These are phyloP conservation scores for Aureobasidium sp. DNA, from an alignment of 2,329 filamentous ascomycete genomes.

Conservation along the genomic window DNA sequence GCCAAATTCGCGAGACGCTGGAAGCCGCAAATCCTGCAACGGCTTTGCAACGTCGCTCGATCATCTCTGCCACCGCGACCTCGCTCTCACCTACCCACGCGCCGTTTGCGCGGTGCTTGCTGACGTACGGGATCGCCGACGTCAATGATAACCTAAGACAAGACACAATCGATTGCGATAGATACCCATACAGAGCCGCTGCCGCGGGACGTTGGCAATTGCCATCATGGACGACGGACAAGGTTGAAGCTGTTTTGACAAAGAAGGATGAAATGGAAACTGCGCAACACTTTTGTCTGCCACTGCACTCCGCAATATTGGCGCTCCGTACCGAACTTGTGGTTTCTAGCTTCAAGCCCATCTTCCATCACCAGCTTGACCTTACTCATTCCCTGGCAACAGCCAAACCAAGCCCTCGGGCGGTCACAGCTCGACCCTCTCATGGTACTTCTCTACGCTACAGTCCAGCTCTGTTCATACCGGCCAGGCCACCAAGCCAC, in stretches of 20 bases:
- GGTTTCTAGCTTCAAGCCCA: constrained; percentile 1
- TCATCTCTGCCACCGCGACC: background rate
- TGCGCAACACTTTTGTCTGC: background rate
- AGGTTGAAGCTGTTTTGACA: background rate
- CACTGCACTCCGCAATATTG: background rate
- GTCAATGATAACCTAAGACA: constrained; percentile 10
- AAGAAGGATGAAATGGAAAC: background rate
- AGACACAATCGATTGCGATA: constrained; percentile 12
- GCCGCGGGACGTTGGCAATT: constrained; percentile 5
- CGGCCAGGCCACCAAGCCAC: background rate
- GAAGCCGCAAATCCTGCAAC: constrained; percentile 7
- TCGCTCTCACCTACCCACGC: background rate
- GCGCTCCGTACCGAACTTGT: background rate
- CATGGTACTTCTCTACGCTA: background rate
- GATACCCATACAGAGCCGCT: background rate
- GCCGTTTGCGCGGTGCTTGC: background rate
- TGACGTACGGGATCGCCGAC: constrained; percentile 9
- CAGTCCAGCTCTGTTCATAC: constrained; percentile 1
- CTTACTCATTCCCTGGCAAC: background rate
- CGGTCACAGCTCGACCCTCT: background rate
- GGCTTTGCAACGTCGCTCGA: constrained; percentile 11
- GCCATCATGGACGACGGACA: background rate
- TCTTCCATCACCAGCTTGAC: constrained; percentile 2
- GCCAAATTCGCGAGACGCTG: constrained; percentile 6
- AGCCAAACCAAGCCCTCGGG: background rate